Evolutionary conservation across 148 eudicot species (phyloP).

Genomic region (Nepenthes mirabilis): DNA sequence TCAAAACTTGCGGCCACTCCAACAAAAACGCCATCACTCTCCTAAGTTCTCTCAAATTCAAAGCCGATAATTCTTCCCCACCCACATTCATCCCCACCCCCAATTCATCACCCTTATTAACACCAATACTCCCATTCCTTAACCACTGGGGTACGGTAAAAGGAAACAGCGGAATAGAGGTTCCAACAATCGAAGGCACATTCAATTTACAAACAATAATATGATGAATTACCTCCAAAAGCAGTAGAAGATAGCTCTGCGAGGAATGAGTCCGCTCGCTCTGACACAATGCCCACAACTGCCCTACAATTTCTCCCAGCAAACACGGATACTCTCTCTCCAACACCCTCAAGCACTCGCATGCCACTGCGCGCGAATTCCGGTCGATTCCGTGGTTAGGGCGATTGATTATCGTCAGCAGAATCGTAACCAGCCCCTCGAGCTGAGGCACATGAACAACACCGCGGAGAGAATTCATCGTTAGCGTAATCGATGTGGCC

Average conservation of each 20-base stretch:
- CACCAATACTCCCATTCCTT: conserved; percentile 6
- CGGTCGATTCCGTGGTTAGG: conserved; percentile 83
- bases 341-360: conserved; percentile 79
- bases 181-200: conserved; percentile 31
- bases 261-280: conserved; percentile 70
- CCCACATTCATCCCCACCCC: conserved; percentile 11
- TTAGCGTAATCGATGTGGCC: conserved; percentile 35
- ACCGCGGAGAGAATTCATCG: conserved; percentile 3
- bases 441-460: conserved; percentile 13
- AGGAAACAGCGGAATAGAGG: conserved; percentile 55
- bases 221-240: conserved; percentile 34
- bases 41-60: conserved; percentile 50
- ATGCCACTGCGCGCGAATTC: conserved; percentile 54
- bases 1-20: conserved; percentile 62
- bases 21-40: conserved; percentile 72
- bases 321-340: conserved; percentile 72
- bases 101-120: conserved; percentile 2
- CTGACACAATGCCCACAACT: conserved; percentile 73
- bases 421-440: conserved; percentile 37
- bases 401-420: conserved; percentile 61
- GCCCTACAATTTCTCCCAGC: conserved; percentile 49
- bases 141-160: conserved; percentile 52
- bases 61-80: conserved; percentile 19
- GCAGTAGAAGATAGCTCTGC: conserved; percentile 50
- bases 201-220: conserved; percentile 36